These are phyloP conservation scores for Leishmania guyanensis DNA, from an alignment of 208 protist species.

Conservation along the genomic window DNA sequence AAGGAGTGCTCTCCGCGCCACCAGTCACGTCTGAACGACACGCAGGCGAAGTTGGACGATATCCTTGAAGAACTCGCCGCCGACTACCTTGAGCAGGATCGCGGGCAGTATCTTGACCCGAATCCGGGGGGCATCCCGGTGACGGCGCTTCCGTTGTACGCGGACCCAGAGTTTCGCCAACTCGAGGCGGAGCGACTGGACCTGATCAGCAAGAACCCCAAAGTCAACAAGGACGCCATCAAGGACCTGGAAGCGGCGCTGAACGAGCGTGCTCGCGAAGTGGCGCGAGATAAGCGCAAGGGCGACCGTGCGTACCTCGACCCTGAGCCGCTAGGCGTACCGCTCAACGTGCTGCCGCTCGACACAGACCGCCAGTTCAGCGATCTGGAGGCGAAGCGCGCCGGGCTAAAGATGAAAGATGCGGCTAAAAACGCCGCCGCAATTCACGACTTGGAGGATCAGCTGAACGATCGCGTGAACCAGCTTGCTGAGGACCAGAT, in stretches of 20 bases:
- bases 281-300: conserved; percentile 43
- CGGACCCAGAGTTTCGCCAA: conserved; percentile 53
- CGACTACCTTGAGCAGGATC: conserved; percentile 58
- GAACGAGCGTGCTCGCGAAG: conserved; percentile 60
- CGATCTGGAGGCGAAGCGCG: conserved; percentile 59
- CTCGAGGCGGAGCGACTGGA: conserved; percentile 67
- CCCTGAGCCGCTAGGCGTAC: conserved; percentile 68
- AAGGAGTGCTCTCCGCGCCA: conserved; percentile 31
- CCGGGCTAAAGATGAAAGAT: conserved; percentile 61
- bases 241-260: conserved; percentile 58
- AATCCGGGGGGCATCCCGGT: conserved; percentile 59
- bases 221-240: conserved; percentile 49
- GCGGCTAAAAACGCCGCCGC: conserved; percentile 48
- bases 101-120: conserved; percentile 49
- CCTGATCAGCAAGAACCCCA: conserved; percentile 57
- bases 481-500: conserved; percentile 69
- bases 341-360: conserved; percentile 55
- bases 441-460: conserved; percentile 67
- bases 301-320: conserved; percentile 73
- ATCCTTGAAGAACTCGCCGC: conserved; percentile 53
- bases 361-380: conserved; percentile 69
- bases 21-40: conserved; percentile 57
- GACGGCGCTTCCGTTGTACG: conserved; percentile 46
- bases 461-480: conserved; percentile 70
- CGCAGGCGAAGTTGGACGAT: conserved; percentile 60